Conservation (phyloP, 148 eudicot genomes). For the Amaranthus palmeri region DNA sequence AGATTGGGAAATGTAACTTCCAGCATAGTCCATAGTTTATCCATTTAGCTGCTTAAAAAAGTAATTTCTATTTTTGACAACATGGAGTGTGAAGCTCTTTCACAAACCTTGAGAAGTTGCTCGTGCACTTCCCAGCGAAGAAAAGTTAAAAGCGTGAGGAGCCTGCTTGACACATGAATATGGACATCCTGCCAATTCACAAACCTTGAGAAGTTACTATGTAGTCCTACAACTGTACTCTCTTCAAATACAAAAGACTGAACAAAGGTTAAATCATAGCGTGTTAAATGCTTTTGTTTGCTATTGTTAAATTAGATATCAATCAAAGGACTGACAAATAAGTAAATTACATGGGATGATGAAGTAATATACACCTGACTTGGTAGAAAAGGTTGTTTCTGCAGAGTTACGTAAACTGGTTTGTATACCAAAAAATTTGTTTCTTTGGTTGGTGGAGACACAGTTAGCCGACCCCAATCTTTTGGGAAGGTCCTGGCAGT, state of each 20-base stretch:
- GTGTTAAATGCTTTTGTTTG: too few relatives aligned
- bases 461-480: too few relatives aligned
- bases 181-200: slow-evolving; percentile 68
- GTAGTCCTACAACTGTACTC: too few relatives aligned
- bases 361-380: too few relatives aligned
- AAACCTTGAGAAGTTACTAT: too few relatives aligned
- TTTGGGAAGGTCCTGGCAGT: too few relatives aligned
- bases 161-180: slow-evolving; percentile 88
- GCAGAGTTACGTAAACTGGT: neutral
- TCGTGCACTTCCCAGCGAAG: slow-evolving; percentile 68
- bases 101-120: slow-evolving; percentile 74
- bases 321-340: too few relatives aligned
- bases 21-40: neutral
- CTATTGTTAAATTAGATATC: too few relatives aligned
- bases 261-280: too few relatives aligned
- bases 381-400: neutral
- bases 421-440: neutral
- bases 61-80: neutral
- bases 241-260: too few relatives aligned
- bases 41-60: neutral
- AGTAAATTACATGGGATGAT: too few relatives aligned
- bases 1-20: neutral
- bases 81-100: neutral
- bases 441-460: too few relatives aligned
- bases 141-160: slow-evolving; percentile 70